Conservation (phyloP, 768 basidiomycete species). For the Dictyophora rubrovolvata region DNA sequence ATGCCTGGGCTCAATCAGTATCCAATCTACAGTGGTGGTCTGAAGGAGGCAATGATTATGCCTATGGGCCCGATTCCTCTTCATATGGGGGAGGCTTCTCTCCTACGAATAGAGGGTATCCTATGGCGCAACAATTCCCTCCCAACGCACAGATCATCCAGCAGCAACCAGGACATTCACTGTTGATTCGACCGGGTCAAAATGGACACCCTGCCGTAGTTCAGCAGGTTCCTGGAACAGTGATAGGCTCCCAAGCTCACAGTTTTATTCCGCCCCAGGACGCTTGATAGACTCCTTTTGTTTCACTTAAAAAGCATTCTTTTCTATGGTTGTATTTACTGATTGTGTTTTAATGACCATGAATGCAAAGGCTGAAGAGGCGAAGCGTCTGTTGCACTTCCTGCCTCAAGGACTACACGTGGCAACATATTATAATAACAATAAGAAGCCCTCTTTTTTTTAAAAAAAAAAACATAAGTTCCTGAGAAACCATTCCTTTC, state of each 20-base stretch:
- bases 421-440: neutral
- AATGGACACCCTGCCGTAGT: constrained; percentile 53
- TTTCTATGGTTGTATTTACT: neutral
- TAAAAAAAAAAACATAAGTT: neutral
- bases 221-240: constrained; percentile 43
- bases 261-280: neutral
- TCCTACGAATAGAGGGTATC: constrained; percentile 2
- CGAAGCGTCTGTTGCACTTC: neutral
- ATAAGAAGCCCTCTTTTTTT: neutral
- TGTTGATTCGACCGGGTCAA: constrained; percentile 58
- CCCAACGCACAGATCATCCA: constrained; percentile 23
- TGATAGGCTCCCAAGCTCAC: constrained; percentile 8
- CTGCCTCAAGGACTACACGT: constrained; percentile 7
- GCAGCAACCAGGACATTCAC: constrained; percentile 48
- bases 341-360: too few species aligned
- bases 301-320: neutral
- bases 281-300: neutral
- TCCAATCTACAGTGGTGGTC: constrained; percentile 70
- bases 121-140: constrained; percentile 20
- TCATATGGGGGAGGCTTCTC: neutral
- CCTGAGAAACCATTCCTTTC: neutral
- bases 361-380: neutral
- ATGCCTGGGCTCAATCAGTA: constrained; percentile 44
- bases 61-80: constrained; percentile 7
- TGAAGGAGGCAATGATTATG: constrained; percentile 50